These are phyloP conservation scores for Phytophthora pluvialis DNA, from an alignment of 352 stramenopile species.

Conservation along the genomic window DNA sequence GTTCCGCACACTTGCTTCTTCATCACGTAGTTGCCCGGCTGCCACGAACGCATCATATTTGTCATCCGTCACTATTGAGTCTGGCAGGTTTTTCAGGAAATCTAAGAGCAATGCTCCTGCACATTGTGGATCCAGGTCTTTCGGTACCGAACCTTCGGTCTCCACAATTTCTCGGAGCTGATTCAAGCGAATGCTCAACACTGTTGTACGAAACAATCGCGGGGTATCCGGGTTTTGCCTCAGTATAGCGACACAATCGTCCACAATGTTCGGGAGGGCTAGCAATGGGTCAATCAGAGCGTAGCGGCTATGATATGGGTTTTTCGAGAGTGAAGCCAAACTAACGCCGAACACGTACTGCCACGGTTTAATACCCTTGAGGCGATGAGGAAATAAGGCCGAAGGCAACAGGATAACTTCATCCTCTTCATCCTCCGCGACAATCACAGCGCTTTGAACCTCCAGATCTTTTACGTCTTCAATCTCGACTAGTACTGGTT, in stretches of 20 bases:
- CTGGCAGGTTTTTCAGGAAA: constrained; percentile 80
- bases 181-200: constrained; percentile 72
- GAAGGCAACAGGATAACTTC: constrained; percentile 58
- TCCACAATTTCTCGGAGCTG: constrained; percentile 81
- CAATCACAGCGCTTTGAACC: constrained; percentile 16
- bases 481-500: constrained; percentile 20
- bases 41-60: constrained; percentile 86
- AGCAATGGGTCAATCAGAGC: constrained; percentile 79
- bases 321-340: constrained; percentile 75
- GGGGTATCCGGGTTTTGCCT: constrained; percentile 65
- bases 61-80: constrained; percentile 77
- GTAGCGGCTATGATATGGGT: constrained; percentile 82
- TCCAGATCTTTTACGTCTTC: constrained; percentile 25
- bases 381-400: constrained; percentile 68
- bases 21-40: constrained; percentile 68
- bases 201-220: constrained; percentile 81
- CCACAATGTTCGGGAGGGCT: constrained; percentile 77
- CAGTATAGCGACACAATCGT: constrained; percentile 79
- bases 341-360: constrained; percentile 85
- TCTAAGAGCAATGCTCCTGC: constrained; percentile 77
- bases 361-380: constrained; percentile 84
- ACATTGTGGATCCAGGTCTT: constrained; percentile 67
- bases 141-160: constrained; percentile 61
- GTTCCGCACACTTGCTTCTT: constrained; percentile 79
- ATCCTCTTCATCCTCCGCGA: constrained; percentile 25